Evolutionary conservation across 768 basidiomycete genomes (phyloP).

Genomic region (Collybiopsis luxurians): DNA sequence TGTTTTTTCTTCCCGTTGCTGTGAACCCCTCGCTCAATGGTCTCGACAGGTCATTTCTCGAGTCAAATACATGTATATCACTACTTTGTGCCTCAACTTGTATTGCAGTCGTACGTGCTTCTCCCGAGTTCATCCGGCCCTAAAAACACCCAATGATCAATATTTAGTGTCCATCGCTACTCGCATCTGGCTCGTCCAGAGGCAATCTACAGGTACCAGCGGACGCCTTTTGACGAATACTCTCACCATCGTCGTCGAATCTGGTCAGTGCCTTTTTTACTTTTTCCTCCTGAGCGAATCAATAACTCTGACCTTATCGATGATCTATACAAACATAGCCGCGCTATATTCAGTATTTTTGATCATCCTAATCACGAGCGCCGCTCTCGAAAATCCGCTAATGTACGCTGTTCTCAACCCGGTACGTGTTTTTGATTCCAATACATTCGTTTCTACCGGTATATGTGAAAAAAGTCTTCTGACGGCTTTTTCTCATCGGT

Average conservation of each 20-base stretch:
- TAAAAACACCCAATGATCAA: too few species aligned
- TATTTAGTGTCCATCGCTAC: background rate
- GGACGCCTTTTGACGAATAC: background rate
- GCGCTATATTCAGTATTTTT: slow-evolving; percentile 3
- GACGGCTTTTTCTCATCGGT: background rate
- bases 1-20: too few species aligned
- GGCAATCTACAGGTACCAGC: slow-evolving; percentile 1
- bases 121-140: background rate
- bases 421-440: too few species aligned
- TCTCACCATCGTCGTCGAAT: slow-evolving; percentile 2
- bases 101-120: background rate
- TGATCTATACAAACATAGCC: background rate
- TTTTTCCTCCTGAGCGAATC: background rate
- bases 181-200: slow-evolving; percentile 5
- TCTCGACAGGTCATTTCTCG: background rate
- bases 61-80: slow-evolving; percentile 6
- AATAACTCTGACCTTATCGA: too few species aligned
- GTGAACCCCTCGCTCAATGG: too few species aligned
- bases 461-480: background rate
- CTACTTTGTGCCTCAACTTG: slow-evolving; percentile 2
- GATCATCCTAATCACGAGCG: slow-evolving; percentile 4
- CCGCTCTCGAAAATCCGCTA: slow-evolving; percentile 4
- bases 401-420: slow-evolving; percentile 5
- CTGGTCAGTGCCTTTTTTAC: background rate
- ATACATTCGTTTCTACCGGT: too few species aligned